A percentile compares a stretch with the other conserved stretches of the same genome.
Evolutionary conservation across 2,329 filamentous ascomycete genomes (phyloP).

Genomic region (Lachnum nothofagi): DNA sequence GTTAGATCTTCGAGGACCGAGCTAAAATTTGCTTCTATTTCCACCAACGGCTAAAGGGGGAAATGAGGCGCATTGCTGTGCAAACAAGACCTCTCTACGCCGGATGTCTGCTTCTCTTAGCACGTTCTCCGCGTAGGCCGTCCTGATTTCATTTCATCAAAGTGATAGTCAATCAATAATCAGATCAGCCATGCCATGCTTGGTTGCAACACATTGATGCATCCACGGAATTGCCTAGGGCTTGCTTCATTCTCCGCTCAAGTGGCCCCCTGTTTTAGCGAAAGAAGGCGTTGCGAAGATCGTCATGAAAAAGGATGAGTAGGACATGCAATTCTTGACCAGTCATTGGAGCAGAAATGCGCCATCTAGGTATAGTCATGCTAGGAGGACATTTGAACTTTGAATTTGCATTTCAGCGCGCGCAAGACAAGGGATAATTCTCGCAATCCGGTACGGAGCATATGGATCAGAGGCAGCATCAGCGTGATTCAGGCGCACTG

Average conservation of each 20-base stretch:
- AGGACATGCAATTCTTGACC: neutral
- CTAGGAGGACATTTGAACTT: conserved; percentile 29
- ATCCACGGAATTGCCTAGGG: conserved; percentile 11
- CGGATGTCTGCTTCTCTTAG: conserved; percentile 1
- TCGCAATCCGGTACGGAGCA: no score
- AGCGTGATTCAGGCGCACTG: conserved; percentile 11
- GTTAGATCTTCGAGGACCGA: neutral
- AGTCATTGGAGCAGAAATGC: neutral
- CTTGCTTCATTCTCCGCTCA: conserved; percentile 7
- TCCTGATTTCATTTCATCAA: conserved; percentile 3
- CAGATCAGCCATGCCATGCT: conserved; percentile 4
- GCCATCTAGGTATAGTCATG: conserved; percentile 38
- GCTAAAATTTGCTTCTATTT: conserved; percentile 3
- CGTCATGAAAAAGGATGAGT: conserved; percentile 11
- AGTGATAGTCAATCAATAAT: conserved; percentile 12
- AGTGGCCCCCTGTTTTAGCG: conserved; percentile 12
- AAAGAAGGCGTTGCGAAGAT: conserved; percentile 13
- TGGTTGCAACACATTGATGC: conserved; percentile 9
- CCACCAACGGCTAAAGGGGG: conserved; percentile 10
- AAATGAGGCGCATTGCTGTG: neutral
- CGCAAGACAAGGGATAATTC: no score
- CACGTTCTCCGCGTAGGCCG: neutral
- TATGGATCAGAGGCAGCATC: conserved; percentile 3
- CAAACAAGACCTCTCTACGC: neutral
- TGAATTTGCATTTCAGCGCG: no score